Conservation (phyloP, 441 rosid genomes). For the Adansonia grandidieri region DNA sequence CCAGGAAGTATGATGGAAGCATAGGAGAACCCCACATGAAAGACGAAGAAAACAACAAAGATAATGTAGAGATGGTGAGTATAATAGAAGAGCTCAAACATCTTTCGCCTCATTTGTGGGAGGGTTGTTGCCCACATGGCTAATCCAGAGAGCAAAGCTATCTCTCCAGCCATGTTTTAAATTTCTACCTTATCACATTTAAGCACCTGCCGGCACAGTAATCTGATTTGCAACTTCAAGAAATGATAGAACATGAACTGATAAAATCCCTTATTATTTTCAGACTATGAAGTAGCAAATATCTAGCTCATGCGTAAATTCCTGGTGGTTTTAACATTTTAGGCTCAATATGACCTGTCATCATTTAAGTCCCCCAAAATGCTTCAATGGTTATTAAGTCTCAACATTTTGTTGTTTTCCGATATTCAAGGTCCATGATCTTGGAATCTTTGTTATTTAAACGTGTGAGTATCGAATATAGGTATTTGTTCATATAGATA, state of each 20-base stretch:
- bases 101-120: conserved; percentile 39
- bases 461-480: too few species aligned
- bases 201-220: conserved; percentile 7
- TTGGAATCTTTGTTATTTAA: too few species aligned
- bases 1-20: conserved; percentile 56
- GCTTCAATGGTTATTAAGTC: not conserved
- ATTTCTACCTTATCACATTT: conserved; percentile 3
- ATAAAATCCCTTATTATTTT: not conserved
- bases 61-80: conserved; percentile 57
- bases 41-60: conserved; percentile 48
- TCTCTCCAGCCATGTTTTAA: conserved; percentile 15
- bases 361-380: not conserved
- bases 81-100: conserved; percentile 64
- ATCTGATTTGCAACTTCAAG: not conserved
- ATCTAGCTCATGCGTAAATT: not conserved
- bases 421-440: not conserved
- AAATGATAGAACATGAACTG: not conserved
- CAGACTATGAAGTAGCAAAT: not conserved
- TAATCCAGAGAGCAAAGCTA: conserved; percentile 22
- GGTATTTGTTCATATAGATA: too few species aligned
- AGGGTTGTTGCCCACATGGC: conserved; percentile 20
- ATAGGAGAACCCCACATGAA: conserved; percentile 54
- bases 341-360: not conserved
- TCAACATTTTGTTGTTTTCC: not conserved
- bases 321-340: not conserved